phyloP scores from a whole-genome alignment of 306 rosid genomes.

The barrel medic (Medicago truncatula) region DNA sequence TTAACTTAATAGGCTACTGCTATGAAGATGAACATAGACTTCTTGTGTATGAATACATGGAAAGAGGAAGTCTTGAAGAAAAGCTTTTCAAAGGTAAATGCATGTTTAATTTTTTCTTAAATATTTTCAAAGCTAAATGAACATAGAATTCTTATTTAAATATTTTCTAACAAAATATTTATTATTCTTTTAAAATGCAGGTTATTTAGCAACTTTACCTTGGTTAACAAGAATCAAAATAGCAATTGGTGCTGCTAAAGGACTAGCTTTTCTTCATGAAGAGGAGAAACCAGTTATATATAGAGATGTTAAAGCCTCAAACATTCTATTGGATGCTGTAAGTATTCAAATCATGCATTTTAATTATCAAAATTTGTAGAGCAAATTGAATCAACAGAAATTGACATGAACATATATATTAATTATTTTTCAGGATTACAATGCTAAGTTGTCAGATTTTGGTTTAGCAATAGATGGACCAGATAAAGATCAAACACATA shows the following conservation, averaged over 20 bases:
- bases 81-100: constrained; percentile 67
- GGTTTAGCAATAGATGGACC: constrained; percentile 91
- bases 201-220: constrained; percentile 75
- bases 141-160: neutral
- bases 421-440: constrained; percentile 63
- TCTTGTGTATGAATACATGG: constrained; percentile 90
- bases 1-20: constrained; percentile 89
- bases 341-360: constrained; percentile 9
- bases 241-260: constrained; percentile 91
- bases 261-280: constrained; percentile 85
- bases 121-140: too few relatives aligned
- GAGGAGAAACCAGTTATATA: constrained; percentile 83
- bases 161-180: constrained; percentile 21
- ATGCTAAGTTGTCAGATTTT: constrained; percentile 86
- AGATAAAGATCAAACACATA: constrained; percentile 68
- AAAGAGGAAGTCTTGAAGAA: constrained; percentile 73
- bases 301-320: constrained; percentile 89
- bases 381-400: neutral
- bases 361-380: neutral
- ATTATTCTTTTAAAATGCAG: constrained; percentile 53
- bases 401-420: constrained; percentile 1
- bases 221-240: constrained; percentile 90
- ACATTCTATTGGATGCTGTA: constrained; percentile 78
- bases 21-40: constrained; percentile 88
- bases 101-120: constrained; percentile 13